A percentile compares a stretch with the other conserved stretches of the same genome.
phyloP scores from a whole-genome alignment of 495 filamentous ascomycete species.

The Clavariopsis aquatica region DNA sequence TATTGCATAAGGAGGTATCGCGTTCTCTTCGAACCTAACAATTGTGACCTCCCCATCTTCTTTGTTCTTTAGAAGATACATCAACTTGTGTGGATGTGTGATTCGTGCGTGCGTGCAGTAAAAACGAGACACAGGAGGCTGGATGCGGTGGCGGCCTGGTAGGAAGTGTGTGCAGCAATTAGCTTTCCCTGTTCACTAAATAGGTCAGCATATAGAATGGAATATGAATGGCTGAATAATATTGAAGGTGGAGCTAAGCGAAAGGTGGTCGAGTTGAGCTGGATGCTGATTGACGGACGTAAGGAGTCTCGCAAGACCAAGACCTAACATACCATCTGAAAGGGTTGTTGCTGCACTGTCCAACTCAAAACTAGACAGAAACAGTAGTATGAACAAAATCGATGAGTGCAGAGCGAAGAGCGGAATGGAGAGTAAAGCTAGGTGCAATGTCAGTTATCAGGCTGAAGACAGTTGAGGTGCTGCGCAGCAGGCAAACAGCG shows the following conservation, averaged over 20 bases:
- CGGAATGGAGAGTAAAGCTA: slow-evolving; percentile 9
- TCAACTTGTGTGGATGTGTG: slow-evolving; percentile 5
- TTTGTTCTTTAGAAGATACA: slow-evolving; percentile 8
- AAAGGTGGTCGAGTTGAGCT: no score
- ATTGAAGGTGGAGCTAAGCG: no score
- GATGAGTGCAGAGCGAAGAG: slow-evolving; percentile 1
- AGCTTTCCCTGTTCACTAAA: neutral
- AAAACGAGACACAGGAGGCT: slow-evolving; percentile 8
- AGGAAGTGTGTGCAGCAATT: neutral
- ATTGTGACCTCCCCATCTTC: neutral
- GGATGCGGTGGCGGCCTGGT: neutral
- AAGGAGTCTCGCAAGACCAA: no score
- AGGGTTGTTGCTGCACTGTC: no score
- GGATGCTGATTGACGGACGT: no score
- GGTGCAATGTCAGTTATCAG: slow-evolving; percentile 4
- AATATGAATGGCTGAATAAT: slow-evolving; percentile 7
- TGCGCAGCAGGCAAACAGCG: neutral
- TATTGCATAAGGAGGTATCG: slow-evolving; percentile 6
- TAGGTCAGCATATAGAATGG: neutral
- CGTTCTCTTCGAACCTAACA: neutral
- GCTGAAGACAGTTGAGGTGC: slow-evolving; percentile 1
- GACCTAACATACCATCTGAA: no score
- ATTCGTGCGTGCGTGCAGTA: neutral
- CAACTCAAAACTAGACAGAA: no score
- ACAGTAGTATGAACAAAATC: neutral